A percentile compares a stretch with the other conserved stretches of the same genome.
phyloP scores from a whole-genome alignment of 805 yeast species.

The Lipomyces chichibuensis region DNA sequence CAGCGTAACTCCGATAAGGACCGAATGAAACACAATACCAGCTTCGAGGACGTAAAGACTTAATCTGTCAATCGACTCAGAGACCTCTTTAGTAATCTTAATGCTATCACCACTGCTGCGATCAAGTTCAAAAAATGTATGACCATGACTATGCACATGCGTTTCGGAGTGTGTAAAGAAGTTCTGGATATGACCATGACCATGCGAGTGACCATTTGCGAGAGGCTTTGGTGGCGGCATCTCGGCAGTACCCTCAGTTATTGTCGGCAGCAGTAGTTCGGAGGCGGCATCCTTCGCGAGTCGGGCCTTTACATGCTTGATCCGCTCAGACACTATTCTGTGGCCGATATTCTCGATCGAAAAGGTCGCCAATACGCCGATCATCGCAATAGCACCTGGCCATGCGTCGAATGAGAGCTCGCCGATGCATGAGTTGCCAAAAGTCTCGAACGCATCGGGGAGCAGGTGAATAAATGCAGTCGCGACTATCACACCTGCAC shows the following conservation, averaged over 20 bases:
- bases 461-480: slow-evolving; percentile 78
- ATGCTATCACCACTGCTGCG: neutral
- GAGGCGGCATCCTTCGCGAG: slow-evolving; percentile 6
- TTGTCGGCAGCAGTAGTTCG: neutral
- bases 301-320: slow-evolving; percentile 14
- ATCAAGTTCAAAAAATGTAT: slow-evolving; percentile 52
- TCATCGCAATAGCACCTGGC: slow-evolving; percentile 56
- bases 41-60: slow-evolving; percentile 56
- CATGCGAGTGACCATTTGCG: neutral
- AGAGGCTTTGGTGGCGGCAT: neutral
- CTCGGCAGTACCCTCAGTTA: neutral
- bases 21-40: slow-evolving; percentile 75
- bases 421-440: slow-evolving; percentile 63
- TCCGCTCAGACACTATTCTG: slow-evolving; percentile 29
- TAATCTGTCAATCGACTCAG: slow-evolving; percentile 27
- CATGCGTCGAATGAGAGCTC: slow-evolving; percentile 59
- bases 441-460: slow-evolving; percentile 66
- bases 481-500: slow-evolving; percentile 82
- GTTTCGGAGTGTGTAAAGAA: slow-evolving; percentile 13
- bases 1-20: slow-evolving; percentile 69
- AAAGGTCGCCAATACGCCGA: slow-evolving; percentile 55
- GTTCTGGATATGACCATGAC: slow-evolving; percentile 13
- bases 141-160: slow-evolving; percentile 46
- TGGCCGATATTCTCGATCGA: slow-evolving; percentile 53
- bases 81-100: slow-evolving; percentile 3